Evolutionary conservation across 352 stramenopile genomes (phyloP), one percentile per base, ranked within the genome.

Genomic region (Blastocystis sp.): DNA sequence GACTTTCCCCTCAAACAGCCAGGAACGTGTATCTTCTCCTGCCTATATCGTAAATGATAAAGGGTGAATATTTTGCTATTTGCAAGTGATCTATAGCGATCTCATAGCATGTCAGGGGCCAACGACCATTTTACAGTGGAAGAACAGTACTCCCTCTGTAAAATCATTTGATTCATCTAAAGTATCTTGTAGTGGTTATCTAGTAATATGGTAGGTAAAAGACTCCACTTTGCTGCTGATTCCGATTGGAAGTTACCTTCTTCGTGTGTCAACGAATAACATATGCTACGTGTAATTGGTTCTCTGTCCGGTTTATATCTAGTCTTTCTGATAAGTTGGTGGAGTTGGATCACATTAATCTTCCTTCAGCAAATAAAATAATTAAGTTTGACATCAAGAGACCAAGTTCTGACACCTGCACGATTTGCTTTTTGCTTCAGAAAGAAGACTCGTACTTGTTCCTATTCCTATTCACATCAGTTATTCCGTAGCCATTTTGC

Each of bases 1-100:
- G 73, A 68, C 53, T 18, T 84, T 84, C 39, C 73, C 73, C 18
- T 68, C 73, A 53, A 84, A 84, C 47, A 26, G 23, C 34, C 29
- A 39, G 55, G 73, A 84, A 37, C 68, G 50, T 23, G 34, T 84
- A 20, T 55, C 73, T 23, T 66, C 43, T 47, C 50, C 73, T 47
- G 73, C 53, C 7, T 66, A 69, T 43, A 18, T 64, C 3, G 37
- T 68, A n/a, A 84, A 47, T 20, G 47, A 64, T 9, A 53, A 66
- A 0, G n/a, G 50, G 73, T 84, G 43, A 8, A 18, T 26, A 39
- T 64, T 45, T 68, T 64, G 20, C 9, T 64, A 2, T 29, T 64
- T 3, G 20, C 2, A 4, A 47, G 15, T 68, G 20, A 68, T 68
- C 11, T 69, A 15, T 84, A 84, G 73, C 15, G 26, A 37, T 43